Evolutionary conservation across 805 yeast genomes (phyloP), one percentile per base, ranked within the genome.

Genomic region (Debaryomyces tyrocola): DNA sequence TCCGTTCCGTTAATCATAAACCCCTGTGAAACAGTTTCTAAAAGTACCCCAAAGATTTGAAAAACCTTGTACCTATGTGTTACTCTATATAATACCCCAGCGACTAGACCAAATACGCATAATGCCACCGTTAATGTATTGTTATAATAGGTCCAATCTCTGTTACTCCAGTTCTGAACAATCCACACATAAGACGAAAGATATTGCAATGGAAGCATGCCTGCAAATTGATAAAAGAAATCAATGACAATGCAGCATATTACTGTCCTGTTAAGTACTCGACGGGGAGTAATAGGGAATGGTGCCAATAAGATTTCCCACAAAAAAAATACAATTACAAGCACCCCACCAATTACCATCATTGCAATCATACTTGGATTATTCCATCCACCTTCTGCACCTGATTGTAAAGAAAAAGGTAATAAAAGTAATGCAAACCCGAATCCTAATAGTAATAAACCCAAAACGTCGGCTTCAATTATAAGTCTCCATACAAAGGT

Each of bases 361-460:
- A 74, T 70, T 27, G 71, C 78, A 49, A 75, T 74, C 57, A 75
- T 58, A 41, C 67, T 63, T 17, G 74, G 74, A 47, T 67, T 67
- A 11, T 49, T 52, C 66, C 70, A 73, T 4, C 62, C 63, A 35
- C 62, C 58, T 21, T 54, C 47, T 15, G 74, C 75, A 37, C 59
- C 44, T 0, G 61, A 27, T 42, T 64, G 58, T 4, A 73, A 53
- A 3, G 74, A 68, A 44, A 68, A 64, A 24, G 78, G 78, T 29
- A 73, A 59, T 40, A 73, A 53, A 27, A 73, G 55, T 18, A 72
- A 53, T 28, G 70, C 41, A 58, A 69, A 72, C 18, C 70, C 77
- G 40, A 69, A 67, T 2, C 70, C 74, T 36, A 73, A 51, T 6
- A 73, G 40, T 20, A 71, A 41, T 33, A 69, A 50, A n/a, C 77